Conservation (phyloP, 768 basidiomycete genomes). For the Tylopilus felleus region DNA sequence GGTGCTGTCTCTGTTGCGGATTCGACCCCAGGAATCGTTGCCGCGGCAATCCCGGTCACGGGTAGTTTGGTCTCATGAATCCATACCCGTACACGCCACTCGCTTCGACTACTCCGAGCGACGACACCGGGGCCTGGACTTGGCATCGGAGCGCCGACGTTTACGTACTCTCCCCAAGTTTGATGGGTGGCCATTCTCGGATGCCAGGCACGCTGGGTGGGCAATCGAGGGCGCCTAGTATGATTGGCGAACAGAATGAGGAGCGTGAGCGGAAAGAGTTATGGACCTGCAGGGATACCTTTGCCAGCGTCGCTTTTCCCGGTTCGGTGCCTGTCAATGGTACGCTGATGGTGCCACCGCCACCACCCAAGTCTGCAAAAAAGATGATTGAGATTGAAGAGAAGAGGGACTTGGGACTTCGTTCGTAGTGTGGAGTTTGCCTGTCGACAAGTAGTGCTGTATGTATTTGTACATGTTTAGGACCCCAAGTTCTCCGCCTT, state of each 20-base stretch:
- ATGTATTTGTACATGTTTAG: not conserved
- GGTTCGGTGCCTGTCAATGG: conserved; percentile 13
- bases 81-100: conserved; percentile 33
- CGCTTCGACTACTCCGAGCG: conserved; percentile 23
- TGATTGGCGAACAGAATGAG: conserved; percentile 3
- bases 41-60: conserved; percentile 41
- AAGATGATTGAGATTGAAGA: conserved; percentile 24
- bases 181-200: conserved; percentile 17
- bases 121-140: conserved; percentile 29
- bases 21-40: conserved; percentile 54
- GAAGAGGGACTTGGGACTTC: not conserved
- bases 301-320: conserved; percentile 23
- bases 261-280: conserved; percentile 14
- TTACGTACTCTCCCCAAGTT: conserved; percentile 17
- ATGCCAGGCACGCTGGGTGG: conserved; percentile 24
- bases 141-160: conserved; percentile 26
- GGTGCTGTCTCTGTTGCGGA: conserved; percentile 57
- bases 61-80: conserved; percentile 26
- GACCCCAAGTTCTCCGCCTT: no score
- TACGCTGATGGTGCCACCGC: conserved; percentile 18
- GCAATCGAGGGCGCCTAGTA: not conserved
- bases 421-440: conserved; percentile 1
- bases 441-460: no score
- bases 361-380: conserved; percentile 19
- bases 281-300: conserved; percentile 9